A percentile compares a stretch with the other conserved stretches of the same genome.
Evolutionary conservation across 192 early-diverging fungal species (phyloP).

Genomic region (Gigaspora rosea): DNA sequence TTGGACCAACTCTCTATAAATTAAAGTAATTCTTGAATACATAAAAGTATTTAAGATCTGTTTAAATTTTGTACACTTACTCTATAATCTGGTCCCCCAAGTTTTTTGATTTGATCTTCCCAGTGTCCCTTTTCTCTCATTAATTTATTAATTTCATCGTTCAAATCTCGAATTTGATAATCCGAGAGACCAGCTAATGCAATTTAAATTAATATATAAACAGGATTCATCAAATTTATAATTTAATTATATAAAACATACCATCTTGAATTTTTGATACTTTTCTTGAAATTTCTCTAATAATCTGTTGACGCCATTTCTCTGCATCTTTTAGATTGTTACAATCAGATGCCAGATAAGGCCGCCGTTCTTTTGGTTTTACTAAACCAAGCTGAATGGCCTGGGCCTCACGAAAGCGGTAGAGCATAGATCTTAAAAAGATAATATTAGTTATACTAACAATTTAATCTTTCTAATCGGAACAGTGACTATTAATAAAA

Average conservation of each 20-base stretch:
- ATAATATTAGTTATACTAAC: neutral
- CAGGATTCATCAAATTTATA: neutral
- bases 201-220: constrained; percentile 28
- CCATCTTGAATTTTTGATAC: constrained; percentile 92
- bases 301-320: constrained; percentile 86
- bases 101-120: constrained; percentile 87
- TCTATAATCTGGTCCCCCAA: constrained; percentile 91
- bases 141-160: constrained; percentile 96
- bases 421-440: constrained; percentile 79
- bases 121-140: constrained; percentile 89
- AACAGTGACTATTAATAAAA: neutral
- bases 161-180: constrained; percentile 88
- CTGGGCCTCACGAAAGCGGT: constrained; percentile 95
- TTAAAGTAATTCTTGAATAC: neutral
- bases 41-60: neutral
- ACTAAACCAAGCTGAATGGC: constrained; percentile 74
- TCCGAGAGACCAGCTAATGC: constrained; percentile 80
- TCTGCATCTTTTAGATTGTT: constrained; percentile 79
- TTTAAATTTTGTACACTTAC: constrained; percentile 43
- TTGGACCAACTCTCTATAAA: constrained; percentile 68
- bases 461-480: neutral
- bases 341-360: constrained; percentile 71
- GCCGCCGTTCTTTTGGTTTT: constrained; percentile 69
- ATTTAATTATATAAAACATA: constrained; percentile 38
- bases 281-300: constrained; percentile 85